Percentiles rank a stretch among this genome's conserved stretches.
phyloP scores from a whole-genome alignment of 768 basidiomycete genomes.

The Russula ochroleuca region DNA sequence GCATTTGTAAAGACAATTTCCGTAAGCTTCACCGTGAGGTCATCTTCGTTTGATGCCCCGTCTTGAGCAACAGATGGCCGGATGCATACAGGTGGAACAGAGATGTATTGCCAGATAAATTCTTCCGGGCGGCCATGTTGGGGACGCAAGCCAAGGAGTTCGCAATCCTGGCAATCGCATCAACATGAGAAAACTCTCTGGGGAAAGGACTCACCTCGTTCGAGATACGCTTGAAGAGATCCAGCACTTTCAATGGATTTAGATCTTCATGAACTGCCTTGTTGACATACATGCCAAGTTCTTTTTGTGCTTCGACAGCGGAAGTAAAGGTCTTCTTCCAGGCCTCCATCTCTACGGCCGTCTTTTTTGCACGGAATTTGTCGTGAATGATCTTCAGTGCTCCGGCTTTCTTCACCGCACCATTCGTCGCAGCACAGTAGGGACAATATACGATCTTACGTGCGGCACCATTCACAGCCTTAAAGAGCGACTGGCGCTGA shows the following conservation, averaged over 20 bases:
- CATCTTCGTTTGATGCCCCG: constrained; percentile 97
- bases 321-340: constrained; percentile 78
- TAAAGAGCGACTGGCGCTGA: constrained; percentile 74
- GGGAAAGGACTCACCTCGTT: constrained; percentile 61
- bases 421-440: constrained; percentile 90
- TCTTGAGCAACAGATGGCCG: constrained; percentile 97
- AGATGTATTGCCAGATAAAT: constrained; percentile 98
- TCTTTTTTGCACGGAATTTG: constrained; percentile 93
- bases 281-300: constrained; percentile 75
- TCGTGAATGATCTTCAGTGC: constrained; percentile 96
- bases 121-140: constrained; percentile 90
- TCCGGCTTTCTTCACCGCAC: constrained; percentile 93
- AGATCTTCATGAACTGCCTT: constrained; percentile 90
- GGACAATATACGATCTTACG: constrained; percentile 91
- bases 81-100: constrained; percentile 96
- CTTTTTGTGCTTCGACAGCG: constrained; percentile 83
- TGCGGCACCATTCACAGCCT: constrained; percentile 79
- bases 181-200: neutral
- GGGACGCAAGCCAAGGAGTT: constrained; percentile 87
- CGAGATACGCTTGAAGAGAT: constrained; percentile 87
- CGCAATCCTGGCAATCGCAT: constrained; percentile 67
- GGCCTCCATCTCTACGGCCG: constrained; percentile 80
- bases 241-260: constrained; percentile 89
- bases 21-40: constrained; percentile 93
- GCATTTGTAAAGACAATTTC: constrained; percentile 96